A percentile compares a stretch with the other conserved stretches of the same genome.
Conservation (phyloP, 108 stramenopile genomes). For the Cyclotella distinguenda region DNA sequence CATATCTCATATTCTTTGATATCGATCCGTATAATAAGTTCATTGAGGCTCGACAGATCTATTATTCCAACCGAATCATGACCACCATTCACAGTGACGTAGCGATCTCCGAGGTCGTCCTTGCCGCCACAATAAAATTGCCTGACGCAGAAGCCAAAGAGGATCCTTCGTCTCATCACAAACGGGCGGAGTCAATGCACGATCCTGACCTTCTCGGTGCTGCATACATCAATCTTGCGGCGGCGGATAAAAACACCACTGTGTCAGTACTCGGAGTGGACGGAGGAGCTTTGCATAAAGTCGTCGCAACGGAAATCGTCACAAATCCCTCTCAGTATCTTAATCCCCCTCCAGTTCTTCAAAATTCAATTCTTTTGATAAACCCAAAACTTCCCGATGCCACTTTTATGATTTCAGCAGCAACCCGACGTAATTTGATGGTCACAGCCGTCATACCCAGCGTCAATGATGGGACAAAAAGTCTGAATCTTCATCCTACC, state of each 20-base stretch:
- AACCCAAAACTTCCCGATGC: constrained; percentile 51
- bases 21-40: too few relatives aligned
- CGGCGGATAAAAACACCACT: constrained; percentile 42
- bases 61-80: neutral
- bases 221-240: constrained; percentile 24
- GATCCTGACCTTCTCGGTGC: constrained; percentile 46
- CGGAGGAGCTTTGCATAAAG: constrained; percentile 35
- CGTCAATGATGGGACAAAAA: constrained; percentile 46
- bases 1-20: too few relatives aligned
- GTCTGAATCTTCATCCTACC: constrained; percentile 43
- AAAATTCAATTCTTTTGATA: constrained; percentile 50
- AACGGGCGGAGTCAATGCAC: constrained; percentile 10
- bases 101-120: constrained; percentile 31
- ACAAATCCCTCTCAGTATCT: constrained; percentile 28
- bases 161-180: neutral
- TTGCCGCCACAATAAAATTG: neutral
- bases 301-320: constrained; percentile 57
- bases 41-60: too few relatives aligned
- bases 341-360: constrained; percentile 32
- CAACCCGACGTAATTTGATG: constrained; percentile 45
- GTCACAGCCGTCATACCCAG: constrained; percentile 52
- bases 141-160: neutral
- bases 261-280: constrained; percentile 44
- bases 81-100: neutral
- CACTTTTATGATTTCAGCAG: constrained; percentile 40